phyloP scores from a whole-genome alignment of 2,329 filamentous ascomycete species.

The Immersiporthe knoxdaviesiana region DNA sequence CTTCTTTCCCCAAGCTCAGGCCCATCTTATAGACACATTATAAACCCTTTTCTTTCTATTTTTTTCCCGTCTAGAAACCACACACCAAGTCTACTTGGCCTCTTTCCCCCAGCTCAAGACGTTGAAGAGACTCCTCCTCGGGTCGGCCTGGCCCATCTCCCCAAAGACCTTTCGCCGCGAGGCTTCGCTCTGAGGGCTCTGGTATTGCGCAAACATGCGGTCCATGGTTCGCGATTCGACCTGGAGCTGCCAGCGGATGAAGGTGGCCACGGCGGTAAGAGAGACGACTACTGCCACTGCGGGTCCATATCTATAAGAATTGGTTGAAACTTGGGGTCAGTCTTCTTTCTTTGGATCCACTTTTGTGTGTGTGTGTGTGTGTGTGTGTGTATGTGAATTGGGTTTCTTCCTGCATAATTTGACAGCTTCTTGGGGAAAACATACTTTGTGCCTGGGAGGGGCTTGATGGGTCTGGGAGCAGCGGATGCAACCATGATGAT shows the following conservation, averaged over 20 bases:
- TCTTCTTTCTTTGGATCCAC: not conserved
- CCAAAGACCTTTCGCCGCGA: conserved; percentile 40
- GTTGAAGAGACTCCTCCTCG: conserved; percentile 24
- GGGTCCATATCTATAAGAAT: conserved; percentile 22
- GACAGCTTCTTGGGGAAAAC: not conserved
- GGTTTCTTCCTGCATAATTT: not conserved
- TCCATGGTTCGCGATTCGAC: conserved; percentile 42
- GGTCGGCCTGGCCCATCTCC: conserved; percentile 26
- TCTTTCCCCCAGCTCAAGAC: conserved; percentile 24
- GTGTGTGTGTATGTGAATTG: not conserved
- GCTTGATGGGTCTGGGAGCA: conserved; percentile 16
- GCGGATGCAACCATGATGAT: conserved; percentile 7
- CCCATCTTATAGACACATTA: not conserved
- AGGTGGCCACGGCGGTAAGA: conserved; percentile 37
- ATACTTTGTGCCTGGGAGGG: conserved; percentile 21
- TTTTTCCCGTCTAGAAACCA: not conserved
- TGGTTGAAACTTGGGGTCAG: not conserved
- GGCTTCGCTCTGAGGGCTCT: conserved; percentile 43
- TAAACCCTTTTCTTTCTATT: not conserved
- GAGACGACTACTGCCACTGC: conserved; percentile 18
- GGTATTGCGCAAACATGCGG: conserved; percentile 44
- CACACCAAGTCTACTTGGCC: not conserved
- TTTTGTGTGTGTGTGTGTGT: no score
- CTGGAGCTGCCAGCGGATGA: conserved; percentile 40
- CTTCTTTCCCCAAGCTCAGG: not conserved